A percentile compares a stretch with the other conserved stretches of the same genome.
Evolutionary conservation across 1,139 yeast species (phyloP).

Genomic region (Blastobotrys arbuscula): DNA sequence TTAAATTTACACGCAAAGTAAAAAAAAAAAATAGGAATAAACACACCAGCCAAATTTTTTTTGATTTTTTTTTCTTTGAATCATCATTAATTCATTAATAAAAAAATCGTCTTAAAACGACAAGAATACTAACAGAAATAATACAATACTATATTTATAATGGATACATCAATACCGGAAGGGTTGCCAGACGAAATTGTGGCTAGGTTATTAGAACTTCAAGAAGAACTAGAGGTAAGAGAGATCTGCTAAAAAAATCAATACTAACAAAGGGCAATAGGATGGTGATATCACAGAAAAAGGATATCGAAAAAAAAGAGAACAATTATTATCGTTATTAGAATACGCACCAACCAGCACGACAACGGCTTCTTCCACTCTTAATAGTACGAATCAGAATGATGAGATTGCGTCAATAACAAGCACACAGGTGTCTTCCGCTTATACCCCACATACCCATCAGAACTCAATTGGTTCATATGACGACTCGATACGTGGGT

Average conservation of each 20-base stretch:
- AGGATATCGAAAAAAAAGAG: constrained; percentile 57
- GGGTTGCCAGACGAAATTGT: constrained; percentile 35
- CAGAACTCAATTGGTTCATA: constrained; percentile 8
- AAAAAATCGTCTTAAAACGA: too few relatives aligned
- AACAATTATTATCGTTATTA: constrained; percentile 17
- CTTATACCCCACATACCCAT: constrained; percentile 7
- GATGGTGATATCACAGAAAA: constrained; percentile 66
- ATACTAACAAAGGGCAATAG: constrained; percentile 18
- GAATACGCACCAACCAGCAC: not conserved
- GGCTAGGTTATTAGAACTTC: constrained; percentile 40
- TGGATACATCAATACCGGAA: constrained; percentile 43
- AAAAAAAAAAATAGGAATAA: too few relatives aligned
- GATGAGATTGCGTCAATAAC: constrained; percentile 40
- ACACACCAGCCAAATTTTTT: not conserved
- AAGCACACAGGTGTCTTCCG: constrained; percentile 13
- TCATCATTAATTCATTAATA: too few relatives aligned
- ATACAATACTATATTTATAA: constrained; percentile 7
- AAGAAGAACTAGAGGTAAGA: constrained; percentile 40
- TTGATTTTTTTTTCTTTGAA: too few relatives aligned
- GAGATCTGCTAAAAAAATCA: not conserved
- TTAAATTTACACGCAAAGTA: not conserved
- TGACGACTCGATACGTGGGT: constrained; percentile 12
- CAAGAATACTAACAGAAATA: too few relatives aligned
- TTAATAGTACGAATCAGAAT: not conserved
- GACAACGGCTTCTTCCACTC: not conserved